Conservation (phyloP, 441 rosid genomes). For the Gossypium trilobum region DNA sequence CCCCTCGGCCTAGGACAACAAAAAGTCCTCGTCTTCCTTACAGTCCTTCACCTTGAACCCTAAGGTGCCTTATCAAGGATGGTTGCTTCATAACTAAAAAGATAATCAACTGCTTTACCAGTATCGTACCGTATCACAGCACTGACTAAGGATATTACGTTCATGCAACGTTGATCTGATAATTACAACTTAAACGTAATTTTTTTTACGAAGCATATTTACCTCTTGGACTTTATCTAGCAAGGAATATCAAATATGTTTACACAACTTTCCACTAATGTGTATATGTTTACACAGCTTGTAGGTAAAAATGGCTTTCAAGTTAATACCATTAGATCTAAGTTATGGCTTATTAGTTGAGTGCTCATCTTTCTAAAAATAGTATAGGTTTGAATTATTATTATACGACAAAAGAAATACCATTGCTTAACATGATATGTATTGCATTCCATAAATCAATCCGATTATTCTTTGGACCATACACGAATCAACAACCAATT, state of each 20-base stretch:
- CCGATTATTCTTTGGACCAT: not conserved
- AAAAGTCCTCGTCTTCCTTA: too few relatives aligned
- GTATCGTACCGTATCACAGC: not conserved
- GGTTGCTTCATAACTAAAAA: not conserved
- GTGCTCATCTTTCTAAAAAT: too few relatives aligned
- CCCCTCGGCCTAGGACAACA: too few relatives aligned
- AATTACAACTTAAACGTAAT: not conserved
- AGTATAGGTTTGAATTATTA: too few relatives aligned
- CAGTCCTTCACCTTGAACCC: too few relatives aligned
- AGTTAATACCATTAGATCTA: not conserved
- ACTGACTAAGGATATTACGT: not conserved
- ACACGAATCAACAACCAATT: constrained; percentile 14
- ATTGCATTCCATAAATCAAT: too few relatives aligned
- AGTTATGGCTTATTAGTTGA: too few relatives aligned
- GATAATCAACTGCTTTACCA: not conserved
- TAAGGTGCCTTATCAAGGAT: not conserved
- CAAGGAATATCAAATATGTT: not conserved
- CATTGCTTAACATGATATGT: not conserved
- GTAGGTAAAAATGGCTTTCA: not conserved
- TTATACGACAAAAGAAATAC: not conserved
- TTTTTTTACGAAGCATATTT: not conserved
- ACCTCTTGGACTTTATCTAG: not conserved
- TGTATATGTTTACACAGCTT: not conserved
- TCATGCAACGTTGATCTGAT: not conserved
- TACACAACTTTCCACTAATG: not conserved